phyloP scores from a whole-genome alignment of 176 grass and related monocot genomes.

The Saccharum officinarum region DNA sequence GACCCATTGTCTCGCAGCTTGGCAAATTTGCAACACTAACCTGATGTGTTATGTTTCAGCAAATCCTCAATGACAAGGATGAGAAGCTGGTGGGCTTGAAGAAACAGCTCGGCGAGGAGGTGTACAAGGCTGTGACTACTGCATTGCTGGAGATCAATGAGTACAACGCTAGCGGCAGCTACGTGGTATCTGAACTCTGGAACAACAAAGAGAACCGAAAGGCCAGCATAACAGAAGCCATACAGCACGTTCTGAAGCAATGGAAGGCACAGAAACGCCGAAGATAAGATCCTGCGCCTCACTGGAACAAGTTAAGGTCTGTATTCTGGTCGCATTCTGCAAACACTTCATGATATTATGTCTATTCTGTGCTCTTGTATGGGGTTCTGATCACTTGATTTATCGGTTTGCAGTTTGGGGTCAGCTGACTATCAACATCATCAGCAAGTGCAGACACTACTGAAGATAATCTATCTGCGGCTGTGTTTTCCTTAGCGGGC shows the following conservation, averaged over 20 bases:
- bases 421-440: background rate
- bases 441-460: background rate
- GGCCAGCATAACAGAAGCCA: constrained; percentile 52
- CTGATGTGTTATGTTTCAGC: constrained; percentile 37
- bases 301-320: background rate
- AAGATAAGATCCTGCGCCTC: no score
- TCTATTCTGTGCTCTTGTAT: background rate
- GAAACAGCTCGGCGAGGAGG: constrained; percentile 38
- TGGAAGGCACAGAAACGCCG: background rate
- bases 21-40: background rate
- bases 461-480: background rate
- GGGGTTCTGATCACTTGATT: background rate
- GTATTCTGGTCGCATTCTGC: background rate
- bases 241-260: constrained; percentile 52
- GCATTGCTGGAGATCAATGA: no score
- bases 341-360: background rate
- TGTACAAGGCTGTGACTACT: background rate
- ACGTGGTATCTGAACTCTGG: constrained; percentile 61
- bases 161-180: constrained; percentile 61
- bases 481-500: background rate
- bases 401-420: background rate
- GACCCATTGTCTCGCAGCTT: background rate
- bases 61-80: constrained; percentile 50
- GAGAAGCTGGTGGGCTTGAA: constrained; percentile 50
- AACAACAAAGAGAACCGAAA: constrained; percentile 54